Evolutionary conservation across 2,329 filamentous ascomycete genomes (phyloP).

Genomic region (Claviceps africana): DNA sequence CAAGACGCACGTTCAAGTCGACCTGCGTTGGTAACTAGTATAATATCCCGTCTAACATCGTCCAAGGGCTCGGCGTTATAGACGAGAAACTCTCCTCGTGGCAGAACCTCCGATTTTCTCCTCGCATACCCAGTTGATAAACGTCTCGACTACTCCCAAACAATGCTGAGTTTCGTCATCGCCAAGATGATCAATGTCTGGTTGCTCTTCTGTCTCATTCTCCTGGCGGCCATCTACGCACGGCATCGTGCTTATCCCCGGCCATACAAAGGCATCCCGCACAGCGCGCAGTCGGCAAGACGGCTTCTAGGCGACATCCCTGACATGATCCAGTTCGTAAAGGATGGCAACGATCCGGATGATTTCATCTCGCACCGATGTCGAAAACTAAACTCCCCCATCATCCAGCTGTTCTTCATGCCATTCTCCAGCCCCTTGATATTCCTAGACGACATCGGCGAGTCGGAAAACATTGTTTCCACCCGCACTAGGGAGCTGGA

Average conservation of each 20-base stretch:
- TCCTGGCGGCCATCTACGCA: neutral
- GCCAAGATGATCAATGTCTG: neutral
- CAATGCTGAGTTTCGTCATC: too few species aligned
- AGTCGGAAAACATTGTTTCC: slow-evolving; percentile 29
- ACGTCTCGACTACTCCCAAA: too few species aligned
- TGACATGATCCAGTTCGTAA: neutral
- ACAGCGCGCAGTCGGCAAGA: slow-evolving; percentile 1
- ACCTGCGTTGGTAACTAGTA: too few species aligned
- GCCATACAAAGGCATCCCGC: slow-evolving; percentile 3
- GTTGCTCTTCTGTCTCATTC: neutral
- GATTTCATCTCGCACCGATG: neutral
- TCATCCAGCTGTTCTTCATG: slow-evolving; percentile 20
- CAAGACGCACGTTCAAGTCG: too few species aligned
- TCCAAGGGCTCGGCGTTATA: too few species aligned
- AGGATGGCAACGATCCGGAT: neutral
- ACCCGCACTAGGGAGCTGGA: slow-evolving; percentile 30
- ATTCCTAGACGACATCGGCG: slow-evolving; percentile 23
- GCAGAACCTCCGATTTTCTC: too few species aligned
- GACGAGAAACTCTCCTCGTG: too few species aligned
- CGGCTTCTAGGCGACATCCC: slow-evolving; percentile 5
- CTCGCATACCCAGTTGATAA: too few species aligned
- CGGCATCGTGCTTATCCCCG: neutral
- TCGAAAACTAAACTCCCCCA: neutral
- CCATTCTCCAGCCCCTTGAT: slow-evolving; percentile 28
- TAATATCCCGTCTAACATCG: too few species aligned